Percentiles rank a stretch among this genome's conserved stretches.
These are phyloP conservation scores for Fusarium mangiferae DNA, from an alignment of 2,329 filamentous ascomycete species.

Conservation along the genomic window DNA sequence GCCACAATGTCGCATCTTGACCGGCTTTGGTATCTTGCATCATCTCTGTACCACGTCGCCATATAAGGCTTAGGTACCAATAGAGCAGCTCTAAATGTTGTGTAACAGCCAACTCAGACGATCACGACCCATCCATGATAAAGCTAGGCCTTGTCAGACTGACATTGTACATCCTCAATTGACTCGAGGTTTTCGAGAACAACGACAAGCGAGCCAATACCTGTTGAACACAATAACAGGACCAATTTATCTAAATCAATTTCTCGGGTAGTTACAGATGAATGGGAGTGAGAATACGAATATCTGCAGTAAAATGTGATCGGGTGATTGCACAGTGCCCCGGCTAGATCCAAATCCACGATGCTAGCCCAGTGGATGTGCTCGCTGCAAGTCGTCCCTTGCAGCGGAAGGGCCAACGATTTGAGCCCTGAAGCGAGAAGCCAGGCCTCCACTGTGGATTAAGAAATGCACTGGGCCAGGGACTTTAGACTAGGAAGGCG, in stretches of 20 bases:
- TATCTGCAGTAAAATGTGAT: conserved; percentile 14
- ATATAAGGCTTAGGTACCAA: conserved; percentile 25
- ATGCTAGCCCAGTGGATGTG: conserved; percentile 23
- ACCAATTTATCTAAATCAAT: conserved; percentile 17
- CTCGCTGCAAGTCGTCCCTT: conserved; percentile 36
- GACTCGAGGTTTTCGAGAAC: conserved; percentile 1
- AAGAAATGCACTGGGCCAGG: conserved; percentile 12
- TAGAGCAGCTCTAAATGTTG: background rate
- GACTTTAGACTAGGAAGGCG: background rate
- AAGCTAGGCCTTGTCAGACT: conserved; percentile 14
- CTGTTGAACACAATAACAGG: conserved; percentile 1
- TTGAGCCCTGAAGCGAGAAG: conserved; percentile 41
- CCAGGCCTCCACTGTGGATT: conserved; percentile 15
- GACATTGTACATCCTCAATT: background rate
- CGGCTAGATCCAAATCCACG: background rate
- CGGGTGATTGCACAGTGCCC: conserved; percentile 37
- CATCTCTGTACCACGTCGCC: conserved; percentile 31
- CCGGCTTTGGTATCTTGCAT: conserved; percentile 21
- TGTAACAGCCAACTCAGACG: conserved; percentile 33
- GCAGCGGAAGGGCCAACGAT: conserved; percentile 38
- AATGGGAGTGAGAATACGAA: background rate
- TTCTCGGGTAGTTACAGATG: conserved; percentile 28
- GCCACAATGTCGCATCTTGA: conserved; percentile 22
- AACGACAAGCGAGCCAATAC: conserved; percentile 15
- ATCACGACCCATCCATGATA: conserved; percentile 5